Evolutionary conservation across 192 early-diverging fungal genomes (phyloP).

Genomic region (Diversispora eburnea): DNA sequence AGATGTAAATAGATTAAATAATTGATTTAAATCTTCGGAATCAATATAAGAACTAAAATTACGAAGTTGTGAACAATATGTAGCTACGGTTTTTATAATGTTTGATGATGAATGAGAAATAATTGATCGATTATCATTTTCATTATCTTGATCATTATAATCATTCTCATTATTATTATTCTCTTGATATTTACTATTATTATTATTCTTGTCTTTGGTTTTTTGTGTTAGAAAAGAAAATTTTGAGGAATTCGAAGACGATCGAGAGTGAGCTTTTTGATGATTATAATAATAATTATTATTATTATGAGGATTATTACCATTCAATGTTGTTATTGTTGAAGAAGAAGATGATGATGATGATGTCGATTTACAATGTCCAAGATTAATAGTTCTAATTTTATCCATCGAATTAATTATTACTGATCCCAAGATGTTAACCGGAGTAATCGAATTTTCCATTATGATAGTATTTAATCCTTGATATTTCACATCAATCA

Average conservation of each 20-base stretch:
- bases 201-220: too few relatives aligned
- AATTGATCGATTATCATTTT: too few relatives aligned
- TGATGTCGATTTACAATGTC: not conserved
- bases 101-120: not conserved
- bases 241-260: too few relatives aligned
- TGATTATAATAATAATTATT: too few relatives aligned
- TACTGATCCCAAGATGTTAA: not conserved
- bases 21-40: not conserved
- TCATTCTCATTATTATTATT: too few relatives aligned
- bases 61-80: conserved; percentile 11
- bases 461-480: not conserved
- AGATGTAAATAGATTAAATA: not conserved
- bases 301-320: too few relatives aligned
- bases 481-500: not conserved
- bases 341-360: too few relatives aligned
- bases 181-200: too few relatives aligned
- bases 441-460: not conserved
- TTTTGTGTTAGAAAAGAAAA: too few relatives aligned
- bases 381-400: conserved; percentile 8
- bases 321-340: too few relatives aligned
- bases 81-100: conserved; percentile 1
- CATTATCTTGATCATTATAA: too few relatives aligned
- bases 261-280: too few relatives aligned
- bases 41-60: not conserved
- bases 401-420: not conserved